Percentiles rank a stretch among this genome's conserved stretches.
phyloP scores from a whole-genome alignment of 345 rosid genomes.

The Anastatica hierochuntica region DNA sequence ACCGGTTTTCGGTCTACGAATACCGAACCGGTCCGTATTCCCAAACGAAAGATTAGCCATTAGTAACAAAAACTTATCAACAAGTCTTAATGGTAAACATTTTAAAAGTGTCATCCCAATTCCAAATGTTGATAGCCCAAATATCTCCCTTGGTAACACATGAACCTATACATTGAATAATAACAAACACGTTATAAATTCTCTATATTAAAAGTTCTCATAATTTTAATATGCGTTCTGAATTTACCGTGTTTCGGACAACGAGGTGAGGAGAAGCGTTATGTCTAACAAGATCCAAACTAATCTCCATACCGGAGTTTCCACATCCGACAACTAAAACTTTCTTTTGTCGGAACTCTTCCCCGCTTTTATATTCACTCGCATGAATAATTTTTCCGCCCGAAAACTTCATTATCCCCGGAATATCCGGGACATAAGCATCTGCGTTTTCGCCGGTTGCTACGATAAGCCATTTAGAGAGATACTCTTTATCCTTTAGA shows the following conservation, averaged over 20 bases:
- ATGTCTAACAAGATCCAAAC: constrained; percentile 40
- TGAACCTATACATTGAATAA: constrained; percentile 32
- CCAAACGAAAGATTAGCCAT: constrained; percentile 40
- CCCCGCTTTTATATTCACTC: constrained; percentile 50
- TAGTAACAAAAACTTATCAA: constrained; percentile 45
- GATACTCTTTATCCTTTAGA: constrained; percentile 12
- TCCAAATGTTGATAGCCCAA: constrained; percentile 54
- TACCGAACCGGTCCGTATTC: constrained; percentile 41
- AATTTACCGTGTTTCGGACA: constrained; percentile 48
- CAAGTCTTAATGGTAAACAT: constrained; percentile 44
- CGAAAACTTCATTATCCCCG: constrained; percentile 37
- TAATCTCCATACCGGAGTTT: constrained; percentile 54
- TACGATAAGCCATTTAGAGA: constrained; percentile 50
- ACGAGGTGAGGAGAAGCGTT: constrained; percentile 51
- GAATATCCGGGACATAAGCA: constrained; percentile 37
- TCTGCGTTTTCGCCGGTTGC: constrained; percentile 80
- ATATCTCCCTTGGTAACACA: constrained; percentile 51
- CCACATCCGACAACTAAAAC: constrained; percentile 79
- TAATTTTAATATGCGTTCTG: not conserved
- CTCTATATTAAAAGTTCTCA: no score
- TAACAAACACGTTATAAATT: no score
- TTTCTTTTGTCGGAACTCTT: constrained; percentile 31
- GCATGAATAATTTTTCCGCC: constrained; percentile 43
- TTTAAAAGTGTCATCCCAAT: constrained; percentile 49
- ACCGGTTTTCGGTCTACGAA: constrained; percentile 52